Evolutionary conservation across 441 rosid species (phyloP), one percentile per base, ranked within the genome.

Genomic region (Populus tomentosa): DNA sequence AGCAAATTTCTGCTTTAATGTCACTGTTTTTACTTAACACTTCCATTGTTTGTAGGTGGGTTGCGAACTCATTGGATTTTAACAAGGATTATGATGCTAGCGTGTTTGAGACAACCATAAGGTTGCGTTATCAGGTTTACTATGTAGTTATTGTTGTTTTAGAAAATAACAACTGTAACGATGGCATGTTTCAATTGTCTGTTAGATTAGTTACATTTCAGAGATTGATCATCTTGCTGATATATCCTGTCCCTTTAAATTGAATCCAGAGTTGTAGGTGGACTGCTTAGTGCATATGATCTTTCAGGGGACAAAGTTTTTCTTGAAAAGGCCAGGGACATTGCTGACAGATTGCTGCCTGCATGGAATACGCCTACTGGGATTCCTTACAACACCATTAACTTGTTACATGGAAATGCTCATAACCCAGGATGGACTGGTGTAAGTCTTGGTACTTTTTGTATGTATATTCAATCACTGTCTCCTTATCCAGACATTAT

Each of bases 61-160:
- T 94, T 80, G 97, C 94, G 46, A 90, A 82, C 78, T 84, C 98
- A 33, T 86, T 97, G 90, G 93, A 94, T 83, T 93, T 94, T 77
- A 86, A 94, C 91, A 97, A 93, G 90, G 89, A 91, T 79, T 92
- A 94, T 74, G 91, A 85, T 21, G 99, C 98, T 74, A 97, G 98
- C 77, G 95, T 97, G 81, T 97, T 94, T 36, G 98, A 94, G 90
- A 97, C 99, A 88, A 97, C 98, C 90, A 97, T 97, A 91, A 97
- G 99, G 99, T 97, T 89, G 83, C 89, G 53, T 89, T 86, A 82
- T 78, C 86, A 90, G 91, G 95, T 93, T 91, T 92, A 92, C 78
- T 84, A 71, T 87, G 80, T 80, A 67, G 83, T 82, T 81, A 3
- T n/a, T n/a, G 1, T n/a, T 59, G 2, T 2, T 59, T 3, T 59